Percentiles rank a stretch among this genome's conserved stretches.
Evolutionary conservation across 257 asterid genomes (phyloP).

Genomic region (Cordia subcordata): DNA sequence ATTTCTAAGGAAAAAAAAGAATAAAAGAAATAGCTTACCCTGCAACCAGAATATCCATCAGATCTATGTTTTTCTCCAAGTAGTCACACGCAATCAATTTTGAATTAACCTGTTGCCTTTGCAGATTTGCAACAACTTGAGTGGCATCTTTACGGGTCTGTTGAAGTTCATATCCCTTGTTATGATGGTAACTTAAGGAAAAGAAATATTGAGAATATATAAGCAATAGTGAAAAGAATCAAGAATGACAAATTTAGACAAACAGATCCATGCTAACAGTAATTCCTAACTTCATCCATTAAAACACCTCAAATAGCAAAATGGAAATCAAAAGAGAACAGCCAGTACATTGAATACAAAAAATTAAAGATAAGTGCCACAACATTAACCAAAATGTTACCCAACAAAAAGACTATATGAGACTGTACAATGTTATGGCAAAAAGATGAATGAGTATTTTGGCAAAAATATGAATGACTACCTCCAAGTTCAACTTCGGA

Average conservation of each 20-base stretch:
- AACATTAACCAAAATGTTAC: too few relatives aligned
- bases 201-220: too few relatives aligned
- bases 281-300: too few relatives aligned
- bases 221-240: neutral
- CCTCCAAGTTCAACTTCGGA: slow-evolving; percentile 59
- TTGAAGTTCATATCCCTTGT: slow-evolving; percentile 9
- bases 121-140: slow-evolving; percentile 77
- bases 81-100: slow-evolving; percentile 75
- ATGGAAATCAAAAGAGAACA: too few relatives aligned
- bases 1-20: neutral
- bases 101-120: slow-evolving; percentile 74
- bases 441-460: too few relatives aligned
- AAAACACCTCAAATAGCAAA: too few relatives aligned
- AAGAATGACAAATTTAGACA: neutral
- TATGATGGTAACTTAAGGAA: neutral
- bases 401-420: too few relatives aligned
- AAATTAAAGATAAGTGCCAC: too few relatives aligned
- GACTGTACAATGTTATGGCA: too few relatives aligned
- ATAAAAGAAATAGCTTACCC: slow-evolving; percentile 39
- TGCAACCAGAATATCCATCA: slow-evolving; percentile 53
- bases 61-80: slow-evolving; percentile 73
- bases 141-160: slow-evolving; percentile 87
- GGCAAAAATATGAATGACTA: too few relatives aligned
- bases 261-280: too few relatives aligned
- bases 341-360: too few relatives aligned